phyloP scores from a whole-genome alignment of 2,329 filamentous ascomycete genomes.

The Neopestalotiopsis sp. region DNA sequence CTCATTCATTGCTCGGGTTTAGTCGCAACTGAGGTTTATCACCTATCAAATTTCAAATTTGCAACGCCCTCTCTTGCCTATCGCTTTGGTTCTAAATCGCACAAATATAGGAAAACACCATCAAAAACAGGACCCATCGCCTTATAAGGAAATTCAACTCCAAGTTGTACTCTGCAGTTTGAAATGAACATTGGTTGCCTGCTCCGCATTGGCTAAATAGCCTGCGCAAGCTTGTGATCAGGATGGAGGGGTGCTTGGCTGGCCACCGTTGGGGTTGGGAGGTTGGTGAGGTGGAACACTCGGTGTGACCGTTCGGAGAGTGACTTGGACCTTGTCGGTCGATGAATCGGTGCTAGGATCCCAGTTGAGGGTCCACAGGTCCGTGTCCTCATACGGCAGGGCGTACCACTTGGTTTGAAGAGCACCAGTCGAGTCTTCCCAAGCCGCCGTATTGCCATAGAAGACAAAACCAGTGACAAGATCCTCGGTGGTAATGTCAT shows the following conservation, averaged over 20 bases:
- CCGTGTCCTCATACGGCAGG: constrained; percentile 22
- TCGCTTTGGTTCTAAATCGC: neutral
- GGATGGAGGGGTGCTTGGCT: neutral
- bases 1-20: neutral
- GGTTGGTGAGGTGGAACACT: neutral
- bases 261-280: neutral
- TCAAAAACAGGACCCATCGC: neutral
- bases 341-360: constrained; percentile 24
- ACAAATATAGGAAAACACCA: neutral
- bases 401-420: constrained; percentile 31
- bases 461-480: constrained; percentile 29
- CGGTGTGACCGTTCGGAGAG: constrained; percentile 19
- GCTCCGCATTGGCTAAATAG: neutral
- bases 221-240: neutral
- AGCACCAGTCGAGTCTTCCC: constrained; percentile 18
- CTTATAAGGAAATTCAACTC: neutral
- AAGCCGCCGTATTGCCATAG: constrained; percentile 30
- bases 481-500: constrained; percentile 13
- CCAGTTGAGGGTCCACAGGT: constrained; percentile 31
- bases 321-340: constrained; percentile 22
- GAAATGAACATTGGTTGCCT: neutral
- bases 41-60: neutral
- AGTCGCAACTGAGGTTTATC: neutral
- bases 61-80: neutral
- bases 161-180: neutral